Base-by-base conservation (phyloP, 2,329 filamentous ascomycete species). In the Paramyrothecium roridum region DNA sequence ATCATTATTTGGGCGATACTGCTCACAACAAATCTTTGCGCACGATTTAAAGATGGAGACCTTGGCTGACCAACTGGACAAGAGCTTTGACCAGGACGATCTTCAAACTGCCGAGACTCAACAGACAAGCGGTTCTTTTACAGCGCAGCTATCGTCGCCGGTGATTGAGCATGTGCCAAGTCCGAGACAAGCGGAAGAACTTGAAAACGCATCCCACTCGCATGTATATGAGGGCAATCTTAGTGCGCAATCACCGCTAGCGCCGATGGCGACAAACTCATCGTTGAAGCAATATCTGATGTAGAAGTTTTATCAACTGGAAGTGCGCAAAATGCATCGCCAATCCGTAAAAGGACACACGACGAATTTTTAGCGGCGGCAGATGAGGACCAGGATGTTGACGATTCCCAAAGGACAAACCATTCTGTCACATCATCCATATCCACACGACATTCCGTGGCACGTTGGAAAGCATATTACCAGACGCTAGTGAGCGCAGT, bases 1-100 rank as follows among this genome's bases (percentile, higher is more conserved):
- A n/a, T 73, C 70, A 1, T 76, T 96, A 0, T 96, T 96, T 63
- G 89, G 90, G 0, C 70, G 83, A 21, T 73, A 85, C 26, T 96
- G 91, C 67, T 83, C 82, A 1, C 80, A 75, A 0, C 67, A 75
- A 0, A 59, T 59, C 0, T 96, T 93, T 65, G 72, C 75, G 1
- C 86, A 93, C 62, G 91, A 96, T 60, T 46, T 66, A 7, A 63
- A 81, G 54, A 87, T 92, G 80, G 72, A 77, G 8, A 47, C 49
- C 2, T 19, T 67, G 26, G 46, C 46, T 8, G 50, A 50, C n/a
- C 19, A 16, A n/a, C 13, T 40, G 56, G 48, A 21, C 48, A 3
- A 10, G 20, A 8, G 6, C 50, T 40, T 54, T 53, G 10, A n/a
- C 21, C 7, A 16, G 8, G 16, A 11, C 12, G 6, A 21, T 19